A percentile compares a stretch with the other conserved stretches of the same genome.
These are phyloP conservation scores for Nicotiana tabacum DNA, from an alignment of 257 asterid species.

Conservation along the genomic window DNA sequence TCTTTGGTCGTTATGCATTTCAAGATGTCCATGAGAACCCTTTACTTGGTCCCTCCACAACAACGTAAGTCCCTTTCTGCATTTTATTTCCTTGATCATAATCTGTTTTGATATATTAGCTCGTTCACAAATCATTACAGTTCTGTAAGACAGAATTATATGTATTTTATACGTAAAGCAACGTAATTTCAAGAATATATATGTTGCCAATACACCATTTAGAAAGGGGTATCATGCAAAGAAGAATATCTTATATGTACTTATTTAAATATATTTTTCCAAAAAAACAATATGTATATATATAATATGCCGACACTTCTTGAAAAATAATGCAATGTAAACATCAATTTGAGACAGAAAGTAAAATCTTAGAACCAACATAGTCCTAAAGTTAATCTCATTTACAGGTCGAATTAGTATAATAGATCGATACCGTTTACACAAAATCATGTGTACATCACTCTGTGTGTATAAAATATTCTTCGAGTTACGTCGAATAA, in stretches of 20 bases:
- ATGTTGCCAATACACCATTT: too few relatives aligned
- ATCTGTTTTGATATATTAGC: not conserved
- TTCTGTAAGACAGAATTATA: not conserved
- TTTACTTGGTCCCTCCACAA: conserved; percentile 86
- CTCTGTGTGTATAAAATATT: not conserved
- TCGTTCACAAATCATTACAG: not conserved
- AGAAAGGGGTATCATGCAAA: not conserved
- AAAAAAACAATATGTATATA: not conserved
- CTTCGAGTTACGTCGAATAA: too few relatives aligned
- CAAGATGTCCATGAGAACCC: conserved; percentile 76
- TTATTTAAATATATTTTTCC: too few relatives aligned
- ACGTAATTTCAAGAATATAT: too few relatives aligned
- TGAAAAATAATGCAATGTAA: not conserved
- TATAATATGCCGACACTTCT: not conserved
- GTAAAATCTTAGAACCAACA: not conserved
- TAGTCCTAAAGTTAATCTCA: not conserved
- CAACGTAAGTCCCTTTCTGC: conserved; percentile 37
- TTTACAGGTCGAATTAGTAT: not conserved
- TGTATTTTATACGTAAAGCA: not conserved
- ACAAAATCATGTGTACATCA: not conserved
- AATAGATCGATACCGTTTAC: not conserved
- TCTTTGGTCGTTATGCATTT: conserved; percentile 70
- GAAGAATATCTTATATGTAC: too few relatives aligned
- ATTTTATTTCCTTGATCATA: not conserved
- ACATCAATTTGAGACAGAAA: not conserved